A percentile compares a stretch with the other conserved stretches of the same genome.
phyloP scores from a whole-genome alignment of 371 early-diverging fungal species.

The Apophysomyces ossiformis region DNA sequence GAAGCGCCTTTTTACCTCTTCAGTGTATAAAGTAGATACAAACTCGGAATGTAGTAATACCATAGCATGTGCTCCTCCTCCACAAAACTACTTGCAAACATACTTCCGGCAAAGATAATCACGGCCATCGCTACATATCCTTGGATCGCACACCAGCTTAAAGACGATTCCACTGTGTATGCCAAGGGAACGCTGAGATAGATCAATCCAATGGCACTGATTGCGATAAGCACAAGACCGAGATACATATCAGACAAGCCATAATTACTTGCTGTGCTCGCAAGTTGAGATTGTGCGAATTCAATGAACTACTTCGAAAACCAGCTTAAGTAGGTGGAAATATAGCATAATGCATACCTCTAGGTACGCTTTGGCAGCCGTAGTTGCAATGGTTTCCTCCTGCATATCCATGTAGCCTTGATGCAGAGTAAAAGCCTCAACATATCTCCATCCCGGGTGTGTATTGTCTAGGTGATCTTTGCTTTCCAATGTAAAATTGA shows the following conservation, averaged over 20 bases:
- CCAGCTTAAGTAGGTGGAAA: neutral
- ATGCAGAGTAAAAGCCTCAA: conserved; percentile 25
- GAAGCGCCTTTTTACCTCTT: conserved; percentile 48
- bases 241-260: conserved; percentile 49
- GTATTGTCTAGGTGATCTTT: neutral
- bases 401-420: conserved; percentile 8
- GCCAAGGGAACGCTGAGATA: neutral
- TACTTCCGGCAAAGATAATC: conserved; percentile 53
- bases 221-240: conserved; percentile 39
- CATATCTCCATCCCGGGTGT: conserved; percentile 14
- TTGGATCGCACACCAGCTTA: conserved; percentile 18
- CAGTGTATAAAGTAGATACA: conserved; percentile 47
- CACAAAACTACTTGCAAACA: conserved; percentile 76
- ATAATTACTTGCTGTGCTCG: conserved; percentile 63
- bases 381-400: neutral
- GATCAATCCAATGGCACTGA: conserved; percentile 17
- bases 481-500: conserved; percentile 8
- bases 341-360: conserved; percentile 28
- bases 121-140: conserved; percentile 37
- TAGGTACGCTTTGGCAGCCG: conserved; percentile 33
- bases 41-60: conserved; percentile 72
- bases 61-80: conserved; percentile 82
- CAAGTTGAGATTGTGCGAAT: conserved; percentile 48
- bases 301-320: conserved; percentile 42
- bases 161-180: neutral